Evolutionary conservation across 257 asterid genomes (phyloP), one percentile per base, ranked within the genome.

Genomic region (Fraxinus americana): DNA sequence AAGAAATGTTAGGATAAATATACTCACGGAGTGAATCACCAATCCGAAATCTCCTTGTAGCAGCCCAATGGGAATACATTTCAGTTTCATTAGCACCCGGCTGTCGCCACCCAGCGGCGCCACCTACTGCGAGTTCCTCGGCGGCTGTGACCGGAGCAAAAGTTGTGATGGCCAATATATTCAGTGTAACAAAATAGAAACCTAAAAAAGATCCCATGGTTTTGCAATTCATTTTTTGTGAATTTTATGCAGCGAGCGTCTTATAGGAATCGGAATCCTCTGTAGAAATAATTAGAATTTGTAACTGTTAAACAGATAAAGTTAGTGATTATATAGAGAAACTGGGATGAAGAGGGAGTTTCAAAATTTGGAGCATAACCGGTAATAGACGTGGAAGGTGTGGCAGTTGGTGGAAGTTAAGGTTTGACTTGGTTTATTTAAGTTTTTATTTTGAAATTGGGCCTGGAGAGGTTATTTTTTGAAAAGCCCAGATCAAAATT

Each of bases 11-110:
- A n/a, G 11, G 13, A 21, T 61, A n/a, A 61, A 23, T 23, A 23
- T 43, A 82, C 90, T 81, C 38, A 87, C 89, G 84, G 25, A 87
- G 81, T 41, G 81, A 76, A 81, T 85, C 89, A 10, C 89, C 87
- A 2, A 87, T 79, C 4, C 75, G 85, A 38, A 87, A 82, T 71
- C 68, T 87, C 80, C 57, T 78, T 5, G 71, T n/a, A n/a, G 79
- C 43, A 27, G 86, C 82, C 90, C 90, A 87, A 1, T 75, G 80
- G 13, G 65, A 50, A 41, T 87, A 87, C 32, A 85, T 11, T 19
- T 80, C 83, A 0, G 86, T 80, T 5, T 85, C 71, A 68, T 87
- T 83, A 52, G 16, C 17, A n/a, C 45, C 41, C 5, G 89, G 90
- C 21, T 27, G 80, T 14, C 78, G 83, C 90, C 90, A 87, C 12